phyloP scores from a whole-genome alignment of 2,329 filamentous ascomycete species.

The Sporothrix euskadiensis region DNA sequence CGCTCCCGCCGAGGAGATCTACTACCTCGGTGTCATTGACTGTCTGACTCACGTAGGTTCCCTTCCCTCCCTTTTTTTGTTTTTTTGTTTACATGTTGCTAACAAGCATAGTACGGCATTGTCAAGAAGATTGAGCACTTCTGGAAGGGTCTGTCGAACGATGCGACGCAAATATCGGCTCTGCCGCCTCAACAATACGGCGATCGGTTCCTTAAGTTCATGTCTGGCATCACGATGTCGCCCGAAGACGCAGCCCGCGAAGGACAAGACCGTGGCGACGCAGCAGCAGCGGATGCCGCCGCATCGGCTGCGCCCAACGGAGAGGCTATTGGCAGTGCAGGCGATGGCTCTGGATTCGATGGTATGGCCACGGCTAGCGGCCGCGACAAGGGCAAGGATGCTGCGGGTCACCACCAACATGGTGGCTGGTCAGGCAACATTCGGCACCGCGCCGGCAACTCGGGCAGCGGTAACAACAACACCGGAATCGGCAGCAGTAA shows the following conservation, averaged over 20 bases:
- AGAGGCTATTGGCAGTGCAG: constrained; percentile 21
- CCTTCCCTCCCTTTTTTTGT: background rate
- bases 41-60: constrained; percentile 88
- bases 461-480: background rate
- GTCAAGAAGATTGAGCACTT: constrained; percentile 96
- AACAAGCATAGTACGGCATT: constrained; percentile 71
- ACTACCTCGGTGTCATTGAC: constrained; percentile 97
- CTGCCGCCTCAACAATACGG: constrained; percentile 89
- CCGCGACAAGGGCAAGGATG: constrained; percentile 38
- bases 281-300: constrained; percentile 8
- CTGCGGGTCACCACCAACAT: constrained; percentile 39
- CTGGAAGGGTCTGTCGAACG: constrained; percentile 87
- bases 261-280: constrained; percentile 59
- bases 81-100: background rate
- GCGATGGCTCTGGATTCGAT: constrained; percentile 59
- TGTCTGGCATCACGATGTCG: constrained; percentile 86
- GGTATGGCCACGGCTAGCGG: constrained; percentile 39
- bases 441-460: constrained; percentile 35
- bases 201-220: constrained; percentile 90
- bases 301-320: constrained; percentile 36
- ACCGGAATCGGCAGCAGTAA: background rate
- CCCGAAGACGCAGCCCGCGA: constrained; percentile 69
- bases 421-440: constrained; percentile 33
- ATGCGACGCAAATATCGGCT: constrained; percentile 86
- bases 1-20: constrained; percentile 81